Conservation (phyloP, 2,329 filamentous ascomycete genomes). For the Monilinia laxa region DNA sequence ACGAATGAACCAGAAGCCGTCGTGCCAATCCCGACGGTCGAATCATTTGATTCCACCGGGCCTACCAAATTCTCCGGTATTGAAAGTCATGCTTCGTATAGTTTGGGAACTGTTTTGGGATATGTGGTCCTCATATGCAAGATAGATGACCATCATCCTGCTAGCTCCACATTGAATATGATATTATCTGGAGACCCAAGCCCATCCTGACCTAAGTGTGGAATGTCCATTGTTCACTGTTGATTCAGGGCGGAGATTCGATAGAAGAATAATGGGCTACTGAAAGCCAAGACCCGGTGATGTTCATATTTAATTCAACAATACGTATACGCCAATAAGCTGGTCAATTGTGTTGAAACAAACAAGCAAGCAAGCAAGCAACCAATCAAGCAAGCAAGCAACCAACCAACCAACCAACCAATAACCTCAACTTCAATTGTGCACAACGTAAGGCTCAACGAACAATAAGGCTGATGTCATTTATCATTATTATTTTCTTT, state of each 20-base stretch:
- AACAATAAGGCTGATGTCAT: neutral
- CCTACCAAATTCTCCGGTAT: neutral
- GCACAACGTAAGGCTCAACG: neutral
- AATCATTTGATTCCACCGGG: neutral
- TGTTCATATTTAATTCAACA: too few species aligned
- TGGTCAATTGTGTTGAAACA: neutral
- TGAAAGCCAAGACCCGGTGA: too few species aligned
- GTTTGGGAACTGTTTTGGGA: neutral
- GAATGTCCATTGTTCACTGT: too few species aligned
- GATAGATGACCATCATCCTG: neutral
- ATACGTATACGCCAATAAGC: neutral
- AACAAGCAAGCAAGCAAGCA: too few species aligned
- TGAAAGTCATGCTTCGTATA: neutral
- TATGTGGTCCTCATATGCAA: slow-evolving; percentile 16
- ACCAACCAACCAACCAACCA: too few species aligned
- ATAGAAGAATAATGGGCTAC: too few species aligned
- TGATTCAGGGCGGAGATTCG: too few species aligned
- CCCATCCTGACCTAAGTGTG: too few species aligned
- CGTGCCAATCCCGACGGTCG: neutral
- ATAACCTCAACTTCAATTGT: neutral
- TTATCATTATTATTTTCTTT: neutral
- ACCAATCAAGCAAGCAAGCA: too few species aligned
- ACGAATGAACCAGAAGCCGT: neutral
- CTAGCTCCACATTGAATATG: neutral
- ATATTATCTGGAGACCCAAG: too few species aligned